Percentiles rank a stretch among this genome's conserved stretches.
These are phyloP conservation scores for Triticum monococcum DNA, from an alignment of 176 grass and related monocot species.

Conservation along the genomic window DNA sequence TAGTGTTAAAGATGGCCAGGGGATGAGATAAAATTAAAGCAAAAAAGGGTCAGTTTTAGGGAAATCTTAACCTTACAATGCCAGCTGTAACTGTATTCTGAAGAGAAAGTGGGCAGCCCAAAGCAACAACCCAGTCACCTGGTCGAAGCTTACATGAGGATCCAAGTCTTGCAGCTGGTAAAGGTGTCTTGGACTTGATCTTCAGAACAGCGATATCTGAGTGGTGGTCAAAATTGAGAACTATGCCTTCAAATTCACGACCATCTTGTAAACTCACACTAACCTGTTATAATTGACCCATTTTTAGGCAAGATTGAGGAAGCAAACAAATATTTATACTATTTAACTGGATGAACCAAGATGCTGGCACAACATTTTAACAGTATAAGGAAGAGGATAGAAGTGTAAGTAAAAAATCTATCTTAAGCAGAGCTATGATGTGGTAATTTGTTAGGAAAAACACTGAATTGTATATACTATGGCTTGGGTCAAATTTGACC, in stretches of 20 bases:
- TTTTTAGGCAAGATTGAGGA: constrained; percentile 19
- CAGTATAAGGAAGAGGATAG: not conserved
- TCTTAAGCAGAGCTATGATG: not conserved
- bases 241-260: constrained; percentile 59
- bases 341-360: not conserved
- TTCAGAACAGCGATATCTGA: constrained; percentile 87
- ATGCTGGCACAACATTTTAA: not conserved
- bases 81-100: constrained; percentile 95
- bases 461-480: not conserved
- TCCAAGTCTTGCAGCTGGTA: constrained; percentile 75
- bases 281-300: constrained; percentile 48
- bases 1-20: not conserved
- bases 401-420: not conserved
- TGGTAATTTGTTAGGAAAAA: not conserved
- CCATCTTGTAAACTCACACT: constrained; percentile 91
- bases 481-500: not conserved
- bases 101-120: constrained; percentile 76
- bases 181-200: constrained; percentile 70
- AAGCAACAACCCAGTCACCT: constrained; percentile 79
- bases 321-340: constrained; percentile 1
- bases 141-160: constrained; percentile 61
- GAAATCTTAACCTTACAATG: constrained; percentile 72
- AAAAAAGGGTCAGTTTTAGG: not conserved
- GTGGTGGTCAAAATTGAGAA: constrained; percentile 56
- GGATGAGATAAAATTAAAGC: constrained; percentile 8